A percentile compares a stretch with the other conserved stretches of the same genome.
Conservation (phyloP, 139 green algal genomes). For the Chlorella ohadii region DNA sequence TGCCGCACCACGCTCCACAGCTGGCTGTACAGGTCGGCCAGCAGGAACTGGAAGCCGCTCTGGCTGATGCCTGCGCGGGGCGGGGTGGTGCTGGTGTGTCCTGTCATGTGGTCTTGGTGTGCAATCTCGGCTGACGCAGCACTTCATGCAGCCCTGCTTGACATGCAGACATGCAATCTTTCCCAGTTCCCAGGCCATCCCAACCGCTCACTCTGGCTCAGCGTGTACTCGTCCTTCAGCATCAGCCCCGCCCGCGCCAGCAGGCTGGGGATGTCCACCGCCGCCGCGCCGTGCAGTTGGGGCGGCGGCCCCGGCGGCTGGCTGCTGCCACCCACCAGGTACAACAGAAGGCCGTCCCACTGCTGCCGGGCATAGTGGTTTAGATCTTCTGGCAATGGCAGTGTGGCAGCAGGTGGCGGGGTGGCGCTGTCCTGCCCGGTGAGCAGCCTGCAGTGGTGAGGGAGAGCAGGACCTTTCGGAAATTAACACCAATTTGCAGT, state of each 20-base stretch:
- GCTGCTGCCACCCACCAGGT: conserved; percentile 49
- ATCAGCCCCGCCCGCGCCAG: conserved; percentile 61
- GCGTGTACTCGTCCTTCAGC: conserved; percentile 3
- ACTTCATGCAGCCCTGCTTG: too few relatives aligned
- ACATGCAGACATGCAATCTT: too few relatives aligned
- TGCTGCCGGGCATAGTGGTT: conserved; percentile 20
- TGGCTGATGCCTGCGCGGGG: conserved; percentile 57
- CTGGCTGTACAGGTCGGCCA: conserved; percentile 78
- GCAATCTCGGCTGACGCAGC: too few relatives aligned
- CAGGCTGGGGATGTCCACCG: conserved; percentile 60
- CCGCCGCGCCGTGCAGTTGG: conserved; percentile 1
- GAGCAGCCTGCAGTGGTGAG: background rate
- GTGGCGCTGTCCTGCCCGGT: background rate
- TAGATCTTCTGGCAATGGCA: conserved; percentile 19
- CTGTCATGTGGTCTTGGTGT: too few relatives aligned
- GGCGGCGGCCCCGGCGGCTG: conserved; percentile 2
- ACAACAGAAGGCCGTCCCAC: conserved; percentile 67
- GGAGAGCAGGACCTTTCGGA: background rate
- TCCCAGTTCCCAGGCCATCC: too few relatives aligned
- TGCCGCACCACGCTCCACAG: conserved; percentile 84
- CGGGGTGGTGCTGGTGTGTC: too few relatives aligned
- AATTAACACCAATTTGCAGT: too few relatives aligned
- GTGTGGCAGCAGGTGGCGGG: background rate
- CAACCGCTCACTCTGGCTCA: background rate
- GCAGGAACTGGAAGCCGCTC: conserved; percentile 83